Evolutionary conservation across 2,329 filamentous ascomycete genomes (phyloP).

Genomic region (Xylariomycetidae sp.): DNA sequence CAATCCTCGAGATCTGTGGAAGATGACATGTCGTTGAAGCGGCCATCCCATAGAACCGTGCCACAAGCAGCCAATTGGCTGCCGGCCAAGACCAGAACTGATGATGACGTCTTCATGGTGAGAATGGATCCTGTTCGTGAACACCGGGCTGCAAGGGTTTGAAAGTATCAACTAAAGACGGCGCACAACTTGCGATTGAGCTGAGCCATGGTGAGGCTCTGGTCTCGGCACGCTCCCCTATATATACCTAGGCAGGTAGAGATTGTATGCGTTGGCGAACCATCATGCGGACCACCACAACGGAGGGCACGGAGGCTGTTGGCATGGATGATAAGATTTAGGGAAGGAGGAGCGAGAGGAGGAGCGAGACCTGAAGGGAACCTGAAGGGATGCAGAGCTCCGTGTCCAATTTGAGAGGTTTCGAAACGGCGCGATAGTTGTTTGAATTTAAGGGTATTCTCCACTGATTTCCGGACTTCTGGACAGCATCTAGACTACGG

Average conservation of each 20-base stretch:
- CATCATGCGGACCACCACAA: too few relatives aligned
- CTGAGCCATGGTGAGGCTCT: conserved; percentile 3
- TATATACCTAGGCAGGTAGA: too few relatives aligned
- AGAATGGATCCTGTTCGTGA: too few relatives aligned
- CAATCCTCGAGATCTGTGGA: conserved; percentile 48
- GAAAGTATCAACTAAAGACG: too few relatives aligned
- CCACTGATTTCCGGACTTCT: conserved; percentile 7
- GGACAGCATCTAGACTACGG: conserved; percentile 1
- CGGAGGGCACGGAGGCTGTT: background rate
- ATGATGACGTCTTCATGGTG: too few relatives aligned
- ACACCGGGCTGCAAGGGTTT: too few relatives aligned
- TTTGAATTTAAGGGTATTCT: conserved; percentile 6
- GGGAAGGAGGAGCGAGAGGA: conserved; percentile 1
- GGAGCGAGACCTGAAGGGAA: too few relatives aligned
- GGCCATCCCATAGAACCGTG: conserved; percentile 55
- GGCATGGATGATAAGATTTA: background rate
- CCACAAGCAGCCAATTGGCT: conserved; percentile 30
- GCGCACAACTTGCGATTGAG: too few relatives aligned
- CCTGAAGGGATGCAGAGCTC: conserved; percentile 8
- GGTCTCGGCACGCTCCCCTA: too few relatives aligned
- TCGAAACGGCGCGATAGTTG: conserved; percentile 3
- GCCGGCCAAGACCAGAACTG: conserved; percentile 15
- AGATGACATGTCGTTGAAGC: conserved; percentile 49
- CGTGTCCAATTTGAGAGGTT: conserved; percentile 13
- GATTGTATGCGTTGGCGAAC: too few relatives aligned